phyloP scores from a whole-genome alignment of 345 rosid species.

The Citrus glauca region DNA sequence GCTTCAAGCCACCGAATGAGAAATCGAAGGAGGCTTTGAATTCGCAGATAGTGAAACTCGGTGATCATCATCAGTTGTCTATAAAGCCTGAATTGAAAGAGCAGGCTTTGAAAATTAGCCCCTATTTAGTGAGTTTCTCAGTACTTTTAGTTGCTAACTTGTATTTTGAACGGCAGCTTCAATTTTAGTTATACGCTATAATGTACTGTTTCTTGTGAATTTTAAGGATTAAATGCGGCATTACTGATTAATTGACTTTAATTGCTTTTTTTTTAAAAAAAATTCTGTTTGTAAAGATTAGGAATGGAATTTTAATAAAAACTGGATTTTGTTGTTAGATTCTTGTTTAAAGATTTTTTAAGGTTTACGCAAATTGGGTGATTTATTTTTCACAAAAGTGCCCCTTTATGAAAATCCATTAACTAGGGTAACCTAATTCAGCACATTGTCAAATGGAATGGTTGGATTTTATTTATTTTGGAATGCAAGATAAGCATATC shows the following conservation, averaged over 20 bases:
- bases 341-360: background rate
- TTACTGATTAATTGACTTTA: background rate
- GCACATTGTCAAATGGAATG: background rate
- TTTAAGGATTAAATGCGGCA: background rate
- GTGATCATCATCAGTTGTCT: constrained; percentile 52
- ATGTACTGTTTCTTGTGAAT: background rate
- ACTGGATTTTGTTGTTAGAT: background rate
- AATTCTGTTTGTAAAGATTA: background rate
- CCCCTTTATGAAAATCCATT: background rate
- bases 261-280: background rate
- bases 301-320: background rate
- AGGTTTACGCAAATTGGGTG: background rate
- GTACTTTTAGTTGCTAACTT: background rate
- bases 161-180: background rate
- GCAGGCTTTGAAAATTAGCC: constrained; percentile 64
- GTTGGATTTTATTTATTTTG: background rate
- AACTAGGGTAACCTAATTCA: background rate
- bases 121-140: constrained; percentile 49
- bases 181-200: background rate
- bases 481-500: background rate
- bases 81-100: constrained; percentile 59
- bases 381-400: background rate
- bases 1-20: constrained; percentile 57
- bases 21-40: constrained; percentile 75
- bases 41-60: constrained; percentile 48